These are phyloP conservation scores for Pinus taeda DNA, from an alignment of 75 land plant species.

Conservation along the genomic window DNA sequence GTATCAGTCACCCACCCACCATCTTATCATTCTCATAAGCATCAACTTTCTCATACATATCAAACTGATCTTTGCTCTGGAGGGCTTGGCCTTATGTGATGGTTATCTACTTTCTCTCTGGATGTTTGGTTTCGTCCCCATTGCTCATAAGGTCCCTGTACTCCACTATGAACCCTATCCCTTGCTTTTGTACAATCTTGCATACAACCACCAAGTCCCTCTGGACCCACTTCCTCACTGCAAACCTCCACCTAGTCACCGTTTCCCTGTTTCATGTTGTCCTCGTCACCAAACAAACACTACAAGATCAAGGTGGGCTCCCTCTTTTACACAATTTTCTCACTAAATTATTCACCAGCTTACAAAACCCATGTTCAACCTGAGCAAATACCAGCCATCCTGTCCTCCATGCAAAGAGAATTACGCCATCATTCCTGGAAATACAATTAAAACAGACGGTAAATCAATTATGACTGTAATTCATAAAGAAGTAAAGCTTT, in stretches of 20 bases:
- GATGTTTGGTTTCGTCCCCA: constrained; percentile 21
- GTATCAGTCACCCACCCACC: constrained; percentile 48
- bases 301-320: too few species aligned
- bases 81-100: constrained; percentile 44
- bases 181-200: constrained; percentile 21
- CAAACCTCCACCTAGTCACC: constrained; percentile 30
- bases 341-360: too few species aligned
- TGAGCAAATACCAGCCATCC: too few species aligned
- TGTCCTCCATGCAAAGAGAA: too few species aligned
- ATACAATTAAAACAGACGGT: too few species aligned
- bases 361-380: too few species aligned
- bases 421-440: too few species aligned
- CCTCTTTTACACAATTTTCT: too few species aligned
- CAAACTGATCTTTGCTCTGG: constrained; percentile 20
- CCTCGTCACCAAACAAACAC: too few species aligned
- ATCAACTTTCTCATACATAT: constrained; percentile 49
- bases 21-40: constrained; percentile 52
- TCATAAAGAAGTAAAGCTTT: neutral
- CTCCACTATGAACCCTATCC: constrained; percentile 27
- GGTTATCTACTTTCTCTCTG: constrained; percentile 30
- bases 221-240: constrained; percentile 23
- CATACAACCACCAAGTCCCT: constrained; percentile 39
- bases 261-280: constrained; percentile 8
- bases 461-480: too few species aligned
- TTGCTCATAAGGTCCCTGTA: constrained; percentile 35